Evolutionary conservation across 1,284 basidiomycete species (phyloP).

Genomic region (Cryptococcus sp.): DNA sequence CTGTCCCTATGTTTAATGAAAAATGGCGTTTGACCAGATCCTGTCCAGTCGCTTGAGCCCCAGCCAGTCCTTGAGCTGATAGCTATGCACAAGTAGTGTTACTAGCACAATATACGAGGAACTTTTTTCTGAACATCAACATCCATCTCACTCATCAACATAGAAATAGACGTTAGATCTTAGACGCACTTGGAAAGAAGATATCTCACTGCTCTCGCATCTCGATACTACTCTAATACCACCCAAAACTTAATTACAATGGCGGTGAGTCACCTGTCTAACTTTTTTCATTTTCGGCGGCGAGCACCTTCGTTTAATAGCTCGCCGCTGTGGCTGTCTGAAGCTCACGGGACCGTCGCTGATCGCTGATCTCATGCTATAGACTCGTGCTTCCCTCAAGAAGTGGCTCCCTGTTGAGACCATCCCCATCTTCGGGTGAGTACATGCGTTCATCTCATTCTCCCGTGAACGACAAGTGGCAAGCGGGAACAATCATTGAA

Average conservation of each 20-base stretch:
- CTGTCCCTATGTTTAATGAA: too few relatives aligned
- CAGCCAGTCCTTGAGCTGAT: too few relatives aligned
- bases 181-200: background rate
- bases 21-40: too few relatives aligned
- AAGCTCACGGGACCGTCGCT: too few relatives aligned
- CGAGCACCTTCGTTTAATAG: too few relatives aligned
- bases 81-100: too few relatives aligned
- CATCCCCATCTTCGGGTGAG: constrained; percentile 42
- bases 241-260: constrained; percentile 5
- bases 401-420: constrained; percentile 39
- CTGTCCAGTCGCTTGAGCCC: too few relatives aligned
- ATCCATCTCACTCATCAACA: background rate
- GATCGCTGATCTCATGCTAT: too few relatives aligned
- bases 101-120: too few relatives aligned
- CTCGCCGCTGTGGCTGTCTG: background rate
- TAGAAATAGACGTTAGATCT: too few relatives aligned
- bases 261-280: constrained; percentile 16
- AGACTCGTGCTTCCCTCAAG: constrained; percentile 11
- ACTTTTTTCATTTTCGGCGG: background rate
- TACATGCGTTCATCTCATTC: constrained; percentile 5
- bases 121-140: too few relatives aligned
- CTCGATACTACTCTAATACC: background rate
- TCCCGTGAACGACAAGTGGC: background rate
- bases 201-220: background rate
- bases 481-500: too few relatives aligned